Conservation (phyloP, 2,329 filamentous ascomycete genomes). For the Diplodia sapinea region DNA sequence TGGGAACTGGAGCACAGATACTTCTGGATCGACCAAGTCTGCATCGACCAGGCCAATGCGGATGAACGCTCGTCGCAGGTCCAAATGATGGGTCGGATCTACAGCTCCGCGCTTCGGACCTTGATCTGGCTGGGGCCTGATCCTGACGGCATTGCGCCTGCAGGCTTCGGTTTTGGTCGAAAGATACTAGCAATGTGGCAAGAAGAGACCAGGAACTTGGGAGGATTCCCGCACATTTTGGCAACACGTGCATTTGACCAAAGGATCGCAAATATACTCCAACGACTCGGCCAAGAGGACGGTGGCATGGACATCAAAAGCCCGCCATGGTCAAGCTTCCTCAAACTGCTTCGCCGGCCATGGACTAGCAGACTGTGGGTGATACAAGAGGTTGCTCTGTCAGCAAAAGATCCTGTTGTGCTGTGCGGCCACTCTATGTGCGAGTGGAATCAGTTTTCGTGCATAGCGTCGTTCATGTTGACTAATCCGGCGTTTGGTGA, state of each 20-base stretch:
- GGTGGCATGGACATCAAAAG: not conserved
- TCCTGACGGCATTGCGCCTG: not conserved
- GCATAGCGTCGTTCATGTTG: not conserved
- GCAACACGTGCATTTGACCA: rapidly evolving
- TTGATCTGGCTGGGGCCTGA: not conserved
- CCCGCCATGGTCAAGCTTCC: not conserved
- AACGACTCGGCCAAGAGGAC: not conserved
- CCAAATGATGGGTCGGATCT: not conserved
- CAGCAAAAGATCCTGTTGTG: not conserved
- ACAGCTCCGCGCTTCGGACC: not conserved
- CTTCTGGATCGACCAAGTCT: not conserved
- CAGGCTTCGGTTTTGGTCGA: not conserved
- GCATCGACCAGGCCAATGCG: not conserved
- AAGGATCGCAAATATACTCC: not conserved
- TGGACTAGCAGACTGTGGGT: not conserved
- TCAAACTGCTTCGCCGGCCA: rapidly evolving
- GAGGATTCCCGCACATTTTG: not conserved
- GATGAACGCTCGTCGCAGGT: not conserved
- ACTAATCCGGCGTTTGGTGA: too few species aligned
- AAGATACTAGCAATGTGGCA: not conserved
- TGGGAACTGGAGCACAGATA: not conserved
- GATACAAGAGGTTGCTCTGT: not conserved
- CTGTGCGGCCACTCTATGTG: not conserved
- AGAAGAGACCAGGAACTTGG: not conserved
- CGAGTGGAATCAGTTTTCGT: not conserved